A percentile compares a stretch with the other conserved stretches of the same genome.
These are phyloP conservation scores for Golubevia pallescens DNA, from an alignment of 1,284 basidiomycete genomes.

Conservation along the genomic window DNA sequence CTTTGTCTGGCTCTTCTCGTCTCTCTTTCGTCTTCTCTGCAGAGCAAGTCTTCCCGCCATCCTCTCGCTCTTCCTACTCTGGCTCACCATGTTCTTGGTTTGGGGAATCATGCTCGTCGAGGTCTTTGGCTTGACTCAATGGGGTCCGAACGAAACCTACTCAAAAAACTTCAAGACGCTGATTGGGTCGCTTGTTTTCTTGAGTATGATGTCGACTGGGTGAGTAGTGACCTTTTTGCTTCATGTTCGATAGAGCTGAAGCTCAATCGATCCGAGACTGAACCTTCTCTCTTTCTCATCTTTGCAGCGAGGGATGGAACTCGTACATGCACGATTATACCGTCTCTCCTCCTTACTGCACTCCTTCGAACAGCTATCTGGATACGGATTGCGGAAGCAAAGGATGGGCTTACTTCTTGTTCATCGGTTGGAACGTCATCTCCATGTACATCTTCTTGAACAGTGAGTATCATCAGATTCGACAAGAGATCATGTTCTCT, in stretches of 20 bases:
- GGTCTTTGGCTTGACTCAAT: conserved; percentile 90
- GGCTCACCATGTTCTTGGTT: conserved; percentile 90
- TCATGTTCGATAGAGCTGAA: too few relatives aligned
- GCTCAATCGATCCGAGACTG: background rate
- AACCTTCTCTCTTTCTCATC: background rate
- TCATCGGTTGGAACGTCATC: conserved; percentile 94
- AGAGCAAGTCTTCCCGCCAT: conserved; percentile 89
- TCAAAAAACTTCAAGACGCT: conserved; percentile 84
- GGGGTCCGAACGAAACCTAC: conserved; percentile 74
- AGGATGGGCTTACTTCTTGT: conserved; percentile 83
- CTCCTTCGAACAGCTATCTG: conserved; percentile 70
- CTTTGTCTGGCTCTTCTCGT: conserved; percentile 1
- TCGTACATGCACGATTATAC: conserved; percentile 63
- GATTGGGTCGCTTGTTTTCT: conserved; percentile 82
- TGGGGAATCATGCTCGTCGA: conserved; percentile 90
- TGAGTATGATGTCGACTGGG: conserved; percentile 71
- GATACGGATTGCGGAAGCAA: conserved; percentile 88
- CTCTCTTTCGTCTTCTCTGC: conserved; percentile 7
- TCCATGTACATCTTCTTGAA: conserved; percentile 98
- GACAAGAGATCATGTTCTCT: too few relatives aligned
- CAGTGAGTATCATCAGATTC: conserved; percentile 45
- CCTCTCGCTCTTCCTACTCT: conserved; percentile 81
- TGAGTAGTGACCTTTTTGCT: too few relatives aligned
- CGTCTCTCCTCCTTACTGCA: conserved; percentile 81
- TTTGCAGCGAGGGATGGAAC: conserved; percentile 53